Conservation (phyloP, 1,284 basidiomycete species). For the Rhodotorula sp. region DNA sequence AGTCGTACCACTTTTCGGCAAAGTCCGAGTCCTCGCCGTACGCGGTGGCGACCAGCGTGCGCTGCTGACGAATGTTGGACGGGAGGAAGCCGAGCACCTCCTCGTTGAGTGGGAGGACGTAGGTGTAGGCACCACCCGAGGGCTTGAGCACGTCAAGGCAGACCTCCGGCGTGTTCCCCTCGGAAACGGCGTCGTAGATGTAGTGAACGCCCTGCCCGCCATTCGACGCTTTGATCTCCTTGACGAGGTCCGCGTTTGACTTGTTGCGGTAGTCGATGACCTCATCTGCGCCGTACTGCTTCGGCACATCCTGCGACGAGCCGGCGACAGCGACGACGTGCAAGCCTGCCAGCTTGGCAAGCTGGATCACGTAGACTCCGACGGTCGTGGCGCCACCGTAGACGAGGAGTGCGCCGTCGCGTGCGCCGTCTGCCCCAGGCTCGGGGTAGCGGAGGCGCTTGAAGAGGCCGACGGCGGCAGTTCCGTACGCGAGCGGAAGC, state of each 20-base stretch:
- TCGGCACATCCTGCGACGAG: slow-evolving; percentile 34
- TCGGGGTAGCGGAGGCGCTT: slow-evolving; percentile 42
- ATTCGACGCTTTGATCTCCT: slow-evolving; percentile 27
- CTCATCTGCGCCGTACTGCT: slow-evolving; percentile 45
- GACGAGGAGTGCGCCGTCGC: slow-evolving; percentile 43
- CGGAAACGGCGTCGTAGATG: slow-evolving; percentile 45
- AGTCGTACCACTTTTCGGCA: slow-evolving; percentile 44
- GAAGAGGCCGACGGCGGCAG: slow-evolving; percentile 50
- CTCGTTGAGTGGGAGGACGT: slow-evolving; percentile 23
- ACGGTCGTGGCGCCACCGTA: slow-evolving; percentile 51
- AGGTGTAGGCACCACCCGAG: slow-evolving; percentile 10
- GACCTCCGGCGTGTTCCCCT: slow-evolving; percentile 37
- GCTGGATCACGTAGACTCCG: slow-evolving; percentile 50
- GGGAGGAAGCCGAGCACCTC: slow-evolving; percentile 2
- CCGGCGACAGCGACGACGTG: slow-evolving; percentile 50
- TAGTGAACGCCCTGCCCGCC: slow-evolving; percentile 35
- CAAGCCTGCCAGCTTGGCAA: slow-evolving; percentile 48
- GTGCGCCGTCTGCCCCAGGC: slow-evolving; percentile 11
- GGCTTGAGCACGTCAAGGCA: slow-evolving; percentile 39
- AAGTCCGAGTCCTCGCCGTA: slow-evolving; percentile 35
- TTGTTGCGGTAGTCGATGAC: slow-evolving; percentile 48
- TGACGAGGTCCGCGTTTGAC: slow-evolving; percentile 32
- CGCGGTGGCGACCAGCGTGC: slow-evolving; percentile 32
- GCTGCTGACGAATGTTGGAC: slow-evolving; percentile 26
- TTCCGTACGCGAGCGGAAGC: slow-evolving; percentile 49